phyloP scores from a whole-genome alignment of 371 early-diverging fungal genomes.

The Mucor lusitanicus region DNA sequence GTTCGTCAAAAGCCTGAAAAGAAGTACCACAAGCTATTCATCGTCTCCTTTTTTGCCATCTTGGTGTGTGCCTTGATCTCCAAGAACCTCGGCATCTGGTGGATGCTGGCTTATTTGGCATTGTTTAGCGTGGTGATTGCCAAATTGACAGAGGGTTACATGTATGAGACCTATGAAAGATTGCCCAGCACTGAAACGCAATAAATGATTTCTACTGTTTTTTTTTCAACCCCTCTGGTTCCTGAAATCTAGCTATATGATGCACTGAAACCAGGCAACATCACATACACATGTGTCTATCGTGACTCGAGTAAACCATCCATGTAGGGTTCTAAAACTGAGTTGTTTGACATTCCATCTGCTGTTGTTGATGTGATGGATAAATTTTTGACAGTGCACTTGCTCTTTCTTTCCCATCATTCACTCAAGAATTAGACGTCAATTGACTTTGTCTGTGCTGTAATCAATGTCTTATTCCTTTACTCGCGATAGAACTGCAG shows the following conservation, averaged over 20 bases:
- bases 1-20: conserved; percentile 5
- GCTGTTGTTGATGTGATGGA: background rate
- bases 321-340: background rate
- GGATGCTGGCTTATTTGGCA: background rate
- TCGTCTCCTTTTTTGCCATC: background rate
- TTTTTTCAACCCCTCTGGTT: background rate
- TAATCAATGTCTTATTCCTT: conserved; percentile 33
- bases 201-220: background rate
- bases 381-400: background rate
- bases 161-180: conserved; percentile 3
- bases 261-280: background rate
- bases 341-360: background rate
- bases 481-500: conserved; percentile 37
- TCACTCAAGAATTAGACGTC: background rate
- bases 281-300: too few species aligned
- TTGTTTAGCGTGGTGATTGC: background rate
- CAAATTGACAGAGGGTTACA: conserved; percentile 2
- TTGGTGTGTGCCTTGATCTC: background rate
- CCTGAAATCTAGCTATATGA: background rate
- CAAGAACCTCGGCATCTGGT: background rate
- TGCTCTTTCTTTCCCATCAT: background rate
- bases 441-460: background rate
- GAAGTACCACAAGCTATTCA: conserved; percentile 9
- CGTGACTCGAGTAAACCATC: background rate
- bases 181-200: background rate